Evolutionary conservation across 345 rosid genomes (phyloP), one percentile per base, ranked within the genome.

Genomic region (Kernera saxatilis): DNA sequence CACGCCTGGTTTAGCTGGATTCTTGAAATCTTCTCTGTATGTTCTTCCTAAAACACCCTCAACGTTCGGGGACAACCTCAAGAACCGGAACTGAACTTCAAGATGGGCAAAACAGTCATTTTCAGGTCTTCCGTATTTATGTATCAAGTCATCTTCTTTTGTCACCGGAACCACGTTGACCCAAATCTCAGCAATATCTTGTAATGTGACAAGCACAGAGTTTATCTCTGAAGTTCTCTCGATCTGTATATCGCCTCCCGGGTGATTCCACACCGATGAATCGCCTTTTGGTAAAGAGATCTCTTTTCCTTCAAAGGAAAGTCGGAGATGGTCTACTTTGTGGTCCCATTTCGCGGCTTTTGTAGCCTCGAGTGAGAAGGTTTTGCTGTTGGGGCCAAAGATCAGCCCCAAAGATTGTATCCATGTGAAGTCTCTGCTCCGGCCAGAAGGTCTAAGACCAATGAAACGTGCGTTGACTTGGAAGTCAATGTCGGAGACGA

Each of bases 11-110:
- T 81, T 88, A 5, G 86, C 87, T 2, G 87, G 87, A 76, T 84
- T 86, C 78, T 74, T 13, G 41, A 88, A 90, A 77, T 85, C 83
- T 0, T 81, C 87, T 70, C 67, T 57, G 64, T 82, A 77, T 12
- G 89, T 90, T 81, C 84, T 82, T 27, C 92, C 93, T 7, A 88
- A 78, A 23, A 84, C 91, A 66, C 90, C 90, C 8, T 90, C 87
- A 44, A 88, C 84, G 45, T 79, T 72, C 0, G 81, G 33, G 6
- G 90, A 88, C 19, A 86, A 68, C 50, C 80, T 69, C 3, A 43
- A 68, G 75, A 88, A 86, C 50, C 81, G 76, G 64, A 86, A 86
- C 51, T 87, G 88, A 23, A 85, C 84, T 50, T 87, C 88, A 56
- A 86, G 70, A 80, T 88, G 91, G 32, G 84, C 84, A 58, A 90